phyloP scores from a whole-genome alignment of 1,284 basidiomycete genomes.

The Fomitopsis palustris region DNA sequence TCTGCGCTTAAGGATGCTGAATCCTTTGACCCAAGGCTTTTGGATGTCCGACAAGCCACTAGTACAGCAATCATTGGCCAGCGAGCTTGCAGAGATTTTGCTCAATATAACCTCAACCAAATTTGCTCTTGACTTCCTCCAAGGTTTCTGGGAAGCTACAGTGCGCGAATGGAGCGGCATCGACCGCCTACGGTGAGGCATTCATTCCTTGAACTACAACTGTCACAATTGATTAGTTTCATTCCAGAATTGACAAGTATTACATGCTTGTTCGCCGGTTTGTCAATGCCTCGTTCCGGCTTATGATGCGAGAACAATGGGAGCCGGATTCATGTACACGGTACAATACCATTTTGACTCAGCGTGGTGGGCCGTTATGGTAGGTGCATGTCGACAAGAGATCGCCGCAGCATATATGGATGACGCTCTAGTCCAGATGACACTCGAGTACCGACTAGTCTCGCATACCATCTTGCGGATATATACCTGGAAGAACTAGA shows the following conservation, averaged over 20 bases:
- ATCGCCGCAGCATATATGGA: background rate
- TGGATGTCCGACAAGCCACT: slow-evolving; percentile 99
- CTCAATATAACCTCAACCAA: slow-evolving; percentile 60
- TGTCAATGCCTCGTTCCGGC: slow-evolving; percentile 79
- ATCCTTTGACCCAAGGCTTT: slow-evolving; percentile 62
- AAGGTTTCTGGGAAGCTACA: slow-evolving; percentile 88
- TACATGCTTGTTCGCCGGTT: slow-evolving; percentile 93
- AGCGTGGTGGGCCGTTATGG: slow-evolving; percentile 75
- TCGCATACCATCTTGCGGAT: slow-evolving; percentile 86
- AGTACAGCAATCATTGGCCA: slow-evolving; percentile 90
- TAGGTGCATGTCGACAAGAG: slow-evolving; percentile 31
- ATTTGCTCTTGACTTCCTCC: slow-evolving; percentile 74
- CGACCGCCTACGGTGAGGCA: slow-evolving; percentile 83
- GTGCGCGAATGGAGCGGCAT: slow-evolving; percentile 92
- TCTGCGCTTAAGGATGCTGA: background rate
- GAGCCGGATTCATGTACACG: slow-evolving; percentile 47
- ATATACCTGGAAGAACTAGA: slow-evolving; percentile 91
- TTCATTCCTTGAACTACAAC: background rate
- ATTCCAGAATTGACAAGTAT: slow-evolving; percentile 88
- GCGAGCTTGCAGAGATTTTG: slow-evolving; percentile 80
- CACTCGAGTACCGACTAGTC: slow-evolving; percentile 70
- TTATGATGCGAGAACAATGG: slow-evolving; percentile 77
- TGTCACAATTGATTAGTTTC: background rate
- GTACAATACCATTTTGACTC: slow-evolving; percentile 67
- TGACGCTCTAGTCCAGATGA: slow-evolving; percentile 58